phyloP scores from a whole-genome alignment of 2,329 filamentous ascomycete genomes.

The Escovopsis sp. region DNA sequence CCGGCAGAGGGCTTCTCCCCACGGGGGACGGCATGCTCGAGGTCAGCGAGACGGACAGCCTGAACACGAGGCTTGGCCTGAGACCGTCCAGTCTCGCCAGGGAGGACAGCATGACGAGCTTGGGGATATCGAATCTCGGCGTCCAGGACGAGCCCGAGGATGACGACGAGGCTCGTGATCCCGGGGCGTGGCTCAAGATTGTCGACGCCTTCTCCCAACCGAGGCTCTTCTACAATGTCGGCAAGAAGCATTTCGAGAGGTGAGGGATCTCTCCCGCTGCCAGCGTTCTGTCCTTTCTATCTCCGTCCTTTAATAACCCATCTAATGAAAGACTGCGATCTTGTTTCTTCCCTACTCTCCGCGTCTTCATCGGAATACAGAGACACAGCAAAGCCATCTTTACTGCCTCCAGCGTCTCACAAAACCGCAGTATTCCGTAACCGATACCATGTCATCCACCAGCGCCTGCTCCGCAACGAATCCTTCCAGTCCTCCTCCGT shows the following conservation, averaged over 20 bases:
- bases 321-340: background rate
- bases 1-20: conserved; percentile 30
- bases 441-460: conserved; percentile 81
- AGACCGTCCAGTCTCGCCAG: conserved; percentile 30
- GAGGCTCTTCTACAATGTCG: conserved; percentile 56
- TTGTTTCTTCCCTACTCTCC: too few species aligned
- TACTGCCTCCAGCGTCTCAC: conserved; percentile 63
- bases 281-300: background rate
- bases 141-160: conserved; percentile 41
- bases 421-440: conserved; percentile 82
- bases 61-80: conserved; percentile 41
- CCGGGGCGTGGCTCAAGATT: conserved; percentile 71
- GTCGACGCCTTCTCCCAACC: conserved; percentile 79
- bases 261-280: conserved; percentile 16
- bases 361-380: conserved; percentile 18
- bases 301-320: background rate
- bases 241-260: conserved; percentile 85
- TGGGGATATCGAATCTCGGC: conserved; percentile 41
- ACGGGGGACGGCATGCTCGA: conserved; percentile 50
- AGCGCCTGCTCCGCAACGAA: conserved; percentile 82
- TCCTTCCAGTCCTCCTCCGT: conserved; percentile 77
- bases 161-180: conserved; percentile 48
- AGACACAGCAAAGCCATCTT: conserved; percentile 47
- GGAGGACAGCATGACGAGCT: conserved; percentile 52
- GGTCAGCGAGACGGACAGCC: conserved; percentile 34